Percentiles rank a stretch among this genome's conserved stretches.
These are phyloP conservation scores for Trichosanthes truncata DNA, from an alignment of 306 rosid genomes.

Conservation along the genomic window DNA sequence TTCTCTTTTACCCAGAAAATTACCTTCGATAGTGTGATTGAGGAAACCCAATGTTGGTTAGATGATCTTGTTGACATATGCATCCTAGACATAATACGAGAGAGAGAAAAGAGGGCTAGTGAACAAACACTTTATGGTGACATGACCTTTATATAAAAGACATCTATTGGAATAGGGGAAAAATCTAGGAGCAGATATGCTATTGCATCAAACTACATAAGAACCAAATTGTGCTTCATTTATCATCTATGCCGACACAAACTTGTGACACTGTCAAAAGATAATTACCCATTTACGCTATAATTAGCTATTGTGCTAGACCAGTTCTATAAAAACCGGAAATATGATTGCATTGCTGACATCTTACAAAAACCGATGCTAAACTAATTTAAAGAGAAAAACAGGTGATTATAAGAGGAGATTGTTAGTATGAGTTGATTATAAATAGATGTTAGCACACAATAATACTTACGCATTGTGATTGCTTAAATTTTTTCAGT, in stretches of 20 bases:
- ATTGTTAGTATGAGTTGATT: background rate
- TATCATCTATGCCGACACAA: background rate
- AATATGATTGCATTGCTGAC: background rate
- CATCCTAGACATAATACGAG: constrained; percentile 37
- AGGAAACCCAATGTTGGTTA: constrained; percentile 52
- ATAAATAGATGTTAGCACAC: no score
- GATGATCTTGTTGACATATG: constrained; percentile 78
- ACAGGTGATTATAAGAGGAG: background rate
- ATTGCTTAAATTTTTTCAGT: no score
- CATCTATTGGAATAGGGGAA: background rate
- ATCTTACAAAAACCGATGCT: background rate
- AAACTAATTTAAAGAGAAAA: background rate
- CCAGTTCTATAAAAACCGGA: background rate
- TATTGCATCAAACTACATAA: background rate
- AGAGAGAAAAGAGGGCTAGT: constrained; percentile 4
- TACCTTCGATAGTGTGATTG: constrained; percentile 73
- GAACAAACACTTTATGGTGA: background rate
- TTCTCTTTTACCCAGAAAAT: background rate
- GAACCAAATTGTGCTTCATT: background rate
- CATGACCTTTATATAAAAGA: background rate
- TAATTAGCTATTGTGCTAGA: background rate
- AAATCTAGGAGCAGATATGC: background rate
- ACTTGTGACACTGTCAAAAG: background rate
- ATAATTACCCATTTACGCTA: background rate
- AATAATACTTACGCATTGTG: background rate